These are phyloP conservation scores for Phaeotremella skinneri DNA, from an alignment of 768 basidiomycete species.

Conservation along the genomic window DNA sequence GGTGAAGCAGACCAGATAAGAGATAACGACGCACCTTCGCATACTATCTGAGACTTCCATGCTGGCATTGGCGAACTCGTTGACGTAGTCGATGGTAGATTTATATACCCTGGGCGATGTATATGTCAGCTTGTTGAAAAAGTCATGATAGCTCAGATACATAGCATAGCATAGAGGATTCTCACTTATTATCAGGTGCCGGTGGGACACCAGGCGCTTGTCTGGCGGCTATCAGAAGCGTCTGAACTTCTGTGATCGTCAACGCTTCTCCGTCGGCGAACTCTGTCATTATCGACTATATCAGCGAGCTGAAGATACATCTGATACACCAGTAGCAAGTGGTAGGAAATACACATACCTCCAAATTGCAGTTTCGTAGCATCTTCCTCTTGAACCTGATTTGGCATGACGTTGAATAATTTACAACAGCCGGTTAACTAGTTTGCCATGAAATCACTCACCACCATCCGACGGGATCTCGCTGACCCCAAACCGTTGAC, in stretches of 20 bases:
- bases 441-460: neutral
- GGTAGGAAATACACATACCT: conserved; percentile 23
- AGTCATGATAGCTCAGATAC: neutral
- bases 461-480: conserved; percentile 1
- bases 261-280: conserved; percentile 46
- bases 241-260: conserved; percentile 40
- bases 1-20: neutral
- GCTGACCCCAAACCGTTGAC: neutral
- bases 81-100: conserved; percentile 38
- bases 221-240: conserved; percentile 27
- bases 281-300: conserved; percentile 11
- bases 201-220: conserved; percentile 31
- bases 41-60: conserved; percentile 34
- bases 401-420: neutral
- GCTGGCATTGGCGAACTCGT: conserved; percentile 40
- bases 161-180: neutral
- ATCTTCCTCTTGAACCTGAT: conserved; percentile 41
- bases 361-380: conserved; percentile 48
- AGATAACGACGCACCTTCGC: conserved; percentile 29
- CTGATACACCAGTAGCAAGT: neutral
- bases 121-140: conserved; percentile 7
- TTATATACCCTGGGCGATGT: conserved; percentile 39
- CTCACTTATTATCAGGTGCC: conserved; percentile 47
- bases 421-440: neutral
- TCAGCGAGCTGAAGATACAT: neutral